phyloP scores from a whole-genome alignment of 2,329 filamentous ascomycete genomes.

The Bipolaris cookei region DNA sequence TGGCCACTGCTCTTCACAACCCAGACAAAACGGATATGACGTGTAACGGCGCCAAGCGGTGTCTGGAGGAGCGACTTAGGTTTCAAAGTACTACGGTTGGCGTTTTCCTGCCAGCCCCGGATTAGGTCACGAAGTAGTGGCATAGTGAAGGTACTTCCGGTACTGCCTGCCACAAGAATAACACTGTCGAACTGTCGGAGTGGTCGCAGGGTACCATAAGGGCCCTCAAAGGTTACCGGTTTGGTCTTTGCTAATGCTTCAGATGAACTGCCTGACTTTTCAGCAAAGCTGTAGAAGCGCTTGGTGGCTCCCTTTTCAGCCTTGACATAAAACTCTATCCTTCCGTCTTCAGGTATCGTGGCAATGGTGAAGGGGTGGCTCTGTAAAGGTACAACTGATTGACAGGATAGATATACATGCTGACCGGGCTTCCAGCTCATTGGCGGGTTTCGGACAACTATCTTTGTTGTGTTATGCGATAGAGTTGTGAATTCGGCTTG shows the following conservation, averaged over 20 bases:
- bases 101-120: constrained; percentile 51
- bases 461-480: constrained; percentile 61
- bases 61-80: constrained; percentile 24
- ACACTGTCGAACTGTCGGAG: constrained; percentile 67
- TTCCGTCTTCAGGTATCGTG: constrained; percentile 61
- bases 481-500: constrained; percentile 54
- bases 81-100: constrained; percentile 6
- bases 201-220: constrained; percentile 59
- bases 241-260: constrained; percentile 26
- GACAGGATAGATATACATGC: constrained; percentile 67
- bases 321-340: constrained; percentile 64
- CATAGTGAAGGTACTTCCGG: constrained; percentile 64
- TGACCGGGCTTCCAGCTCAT: constrained; percentile 68
- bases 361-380: constrained; percentile 70
- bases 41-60: constrained; percentile 50
- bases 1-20: constrained; percentile 62
- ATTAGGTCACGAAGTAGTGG: constrained; percentile 64
- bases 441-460: constrained; percentile 62
- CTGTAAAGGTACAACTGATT: constrained; percentile 63
- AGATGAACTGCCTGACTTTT: constrained; percentile 44
- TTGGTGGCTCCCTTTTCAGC: constrained; percentile 61
- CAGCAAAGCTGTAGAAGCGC: constrained; percentile 59
- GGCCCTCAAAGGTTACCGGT: constrained; percentile 60
- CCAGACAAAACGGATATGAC: constrained; percentile 63
- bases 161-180: constrained; percentile 65